A percentile compares a stretch with the other conserved stretches of the same genome.
Conservation (phyloP, 257 asterid genomes). For the Fraxinus quadrangulata region DNA sequence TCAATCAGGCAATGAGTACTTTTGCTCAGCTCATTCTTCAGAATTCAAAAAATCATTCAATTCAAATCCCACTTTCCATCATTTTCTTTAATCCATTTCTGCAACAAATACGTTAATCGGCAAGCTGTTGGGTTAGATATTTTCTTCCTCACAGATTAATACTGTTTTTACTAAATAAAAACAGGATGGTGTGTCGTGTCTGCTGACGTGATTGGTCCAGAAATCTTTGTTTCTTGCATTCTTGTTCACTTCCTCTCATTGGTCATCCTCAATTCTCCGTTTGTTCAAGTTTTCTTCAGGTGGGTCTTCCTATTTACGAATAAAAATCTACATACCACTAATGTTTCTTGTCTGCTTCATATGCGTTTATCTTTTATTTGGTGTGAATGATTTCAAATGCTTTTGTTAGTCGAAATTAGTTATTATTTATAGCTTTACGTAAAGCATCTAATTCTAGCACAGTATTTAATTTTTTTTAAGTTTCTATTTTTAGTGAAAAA, state of each 20-base stretch:
- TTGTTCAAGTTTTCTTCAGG: neutral
- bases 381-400: conserved; percentile 20
- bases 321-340: neutral
- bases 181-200: neutral
- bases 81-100: neutral
- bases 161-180: neutral
- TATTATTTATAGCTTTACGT: conserved; percentile 12
- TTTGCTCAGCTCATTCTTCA: neutral
- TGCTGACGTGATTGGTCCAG: neutral
- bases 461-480: conserved; percentile 23
- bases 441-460: conserved; percentile 33
- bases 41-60: neutral
- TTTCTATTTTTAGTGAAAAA: conserved; percentile 31
- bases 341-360: conserved; percentile 10
- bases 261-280: neutral
- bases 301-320: neutral
- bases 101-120: neutral
- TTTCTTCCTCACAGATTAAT: neutral
- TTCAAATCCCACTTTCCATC: neutral
- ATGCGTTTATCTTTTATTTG: conserved; percentile 18
- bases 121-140: neutral
- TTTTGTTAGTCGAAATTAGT: conserved; percentile 11
- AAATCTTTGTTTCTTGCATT: neutral
- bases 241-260: neutral
- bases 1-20: neutral